Conservation (phyloP, 2,329 filamentous ascomycete genomes). For the Stylonectria norvegica region DNA sequence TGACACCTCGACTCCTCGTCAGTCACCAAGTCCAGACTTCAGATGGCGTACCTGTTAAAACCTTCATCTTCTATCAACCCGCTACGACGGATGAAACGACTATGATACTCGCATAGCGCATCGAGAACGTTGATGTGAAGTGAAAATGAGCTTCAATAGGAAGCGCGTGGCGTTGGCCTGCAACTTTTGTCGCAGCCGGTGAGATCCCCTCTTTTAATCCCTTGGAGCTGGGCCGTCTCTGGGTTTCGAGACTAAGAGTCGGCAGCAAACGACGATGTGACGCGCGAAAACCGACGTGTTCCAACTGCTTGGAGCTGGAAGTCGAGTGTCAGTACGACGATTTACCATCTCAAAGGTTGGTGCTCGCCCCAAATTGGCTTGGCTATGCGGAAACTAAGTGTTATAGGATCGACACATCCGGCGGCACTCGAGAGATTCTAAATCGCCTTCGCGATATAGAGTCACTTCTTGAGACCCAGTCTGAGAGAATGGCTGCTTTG, state of each 20-base stretch:
- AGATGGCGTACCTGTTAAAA: too few relatives aligned
- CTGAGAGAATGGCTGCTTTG: slow-evolving; percentile 15
- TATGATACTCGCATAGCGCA: too few relatives aligned
- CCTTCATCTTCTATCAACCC: too few relatives aligned
- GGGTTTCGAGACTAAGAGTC: not conserved
- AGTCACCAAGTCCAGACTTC: too few relatives aligned
- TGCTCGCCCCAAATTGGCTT: not conserved
- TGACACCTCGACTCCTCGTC: not conserved
- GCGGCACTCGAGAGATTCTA: slow-evolving; percentile 28
- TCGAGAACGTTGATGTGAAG: too few relatives aligned
- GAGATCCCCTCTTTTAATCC: not conserved
- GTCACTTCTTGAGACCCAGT: slow-evolving; percentile 19
- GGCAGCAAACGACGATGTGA: slow-evolving; percentile 29
- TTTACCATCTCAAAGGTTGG: slow-evolving; percentile 24
- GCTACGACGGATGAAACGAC: too few relatives aligned
- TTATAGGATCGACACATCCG: slow-evolving; percentile 27
- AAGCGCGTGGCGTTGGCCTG: slow-evolving; percentile 29
- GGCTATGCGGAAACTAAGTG: not conserved
- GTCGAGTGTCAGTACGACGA: slow-evolving; percentile 29
- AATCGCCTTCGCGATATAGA: slow-evolving; percentile 27
- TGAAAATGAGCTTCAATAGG: slow-evolving; percentile 26
- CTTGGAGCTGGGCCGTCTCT: not conserved
- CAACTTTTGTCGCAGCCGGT: slow-evolving; percentile 28
- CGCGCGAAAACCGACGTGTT: slow-evolving; percentile 23
- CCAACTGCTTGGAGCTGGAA: slow-evolving; percentile 24